phyloP scores from a whole-genome alignment of 768 basidiomycete species.

The Mrakia blollopis region DNA sequence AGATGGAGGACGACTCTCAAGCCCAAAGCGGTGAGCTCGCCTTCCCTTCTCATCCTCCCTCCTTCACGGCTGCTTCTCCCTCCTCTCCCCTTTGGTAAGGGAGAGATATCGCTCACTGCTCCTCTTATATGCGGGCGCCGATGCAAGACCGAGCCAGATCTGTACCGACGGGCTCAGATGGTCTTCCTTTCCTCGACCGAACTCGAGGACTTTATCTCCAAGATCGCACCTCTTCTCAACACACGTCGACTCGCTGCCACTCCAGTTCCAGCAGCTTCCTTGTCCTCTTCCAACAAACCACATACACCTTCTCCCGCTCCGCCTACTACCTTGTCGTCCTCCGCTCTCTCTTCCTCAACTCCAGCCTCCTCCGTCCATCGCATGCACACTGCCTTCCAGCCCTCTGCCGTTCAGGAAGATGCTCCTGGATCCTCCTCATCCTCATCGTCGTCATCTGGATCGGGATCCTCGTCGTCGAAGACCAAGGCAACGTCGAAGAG shows the following conservation, averaged over 20 bases:
- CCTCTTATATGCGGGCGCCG: background rate
- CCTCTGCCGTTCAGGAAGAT: background rate
- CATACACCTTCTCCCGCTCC: background rate
- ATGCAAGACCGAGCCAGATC: background rate
- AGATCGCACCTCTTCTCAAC: background rate
- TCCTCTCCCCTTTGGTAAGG: background rate
- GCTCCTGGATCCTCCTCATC: background rate
- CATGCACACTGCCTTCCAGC: background rate
- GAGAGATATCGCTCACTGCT: background rate
- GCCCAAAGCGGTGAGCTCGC: background rate
- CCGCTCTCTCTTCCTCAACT: background rate
- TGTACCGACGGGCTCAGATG: background rate
- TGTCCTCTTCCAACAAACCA: too few species aligned
- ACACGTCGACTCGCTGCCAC: background rate
- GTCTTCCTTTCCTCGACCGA: background rate
- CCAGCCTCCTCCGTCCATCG: background rate
- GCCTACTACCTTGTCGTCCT: background rate
- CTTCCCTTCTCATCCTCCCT: background rate
- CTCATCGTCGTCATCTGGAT: background rate
- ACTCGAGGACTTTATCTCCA: background rate
- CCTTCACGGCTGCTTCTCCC: background rate
- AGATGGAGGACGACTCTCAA: background rate
- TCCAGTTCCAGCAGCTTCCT: background rate
- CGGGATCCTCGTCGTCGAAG: background rate
- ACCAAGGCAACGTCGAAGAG: background rate